A percentile compares a stretch with the other conserved stretches of the same genome.
Conservation (phyloP, 2,329 filamentous ascomycete genomes). For the Colletotrichum ledebouriae region DNA sequence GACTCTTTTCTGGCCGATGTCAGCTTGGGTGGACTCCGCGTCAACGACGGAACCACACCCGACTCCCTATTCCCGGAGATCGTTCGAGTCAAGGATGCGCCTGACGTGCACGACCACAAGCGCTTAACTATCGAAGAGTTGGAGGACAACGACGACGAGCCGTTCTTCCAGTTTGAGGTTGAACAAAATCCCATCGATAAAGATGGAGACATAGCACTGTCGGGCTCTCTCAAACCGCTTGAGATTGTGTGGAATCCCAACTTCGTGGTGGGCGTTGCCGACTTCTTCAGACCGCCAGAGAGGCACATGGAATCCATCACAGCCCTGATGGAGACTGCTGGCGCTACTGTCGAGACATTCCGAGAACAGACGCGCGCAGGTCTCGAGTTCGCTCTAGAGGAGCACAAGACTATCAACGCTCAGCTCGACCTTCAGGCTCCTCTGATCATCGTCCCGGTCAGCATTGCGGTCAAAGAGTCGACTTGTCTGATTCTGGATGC, state of each 20-base stretch:
- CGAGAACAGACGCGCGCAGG: conserved; percentile 96
- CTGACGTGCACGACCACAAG: conserved; percentile 61
- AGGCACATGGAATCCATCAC: conserved; percentile 98
- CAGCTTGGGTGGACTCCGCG: conserved; percentile 90
- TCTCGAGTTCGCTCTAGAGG: conserved; percentile 94
- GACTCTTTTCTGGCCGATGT: conserved; percentile 92
- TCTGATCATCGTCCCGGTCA: conserved; percentile 95
- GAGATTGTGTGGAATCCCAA: conserved; percentile 98
- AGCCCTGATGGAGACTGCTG: conserved; percentile 94
- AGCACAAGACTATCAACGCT: conserved; percentile 98
- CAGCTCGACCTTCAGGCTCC: conserved; percentile 96
- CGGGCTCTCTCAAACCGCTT: conserved; percentile 91
- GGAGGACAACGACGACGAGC: conserved; percentile 69
- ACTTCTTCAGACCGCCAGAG: conserved; percentile 97
- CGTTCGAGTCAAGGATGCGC: conserved; percentile 92
- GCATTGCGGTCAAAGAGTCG: conserved; percentile 83
- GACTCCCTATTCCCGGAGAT: conserved; percentile 95
- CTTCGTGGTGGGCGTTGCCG: conserved; percentile 89
- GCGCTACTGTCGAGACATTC: conserved; percentile 94
- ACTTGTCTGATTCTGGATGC: conserved; percentile 96
- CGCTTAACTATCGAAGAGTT: conserved; percentile 68
- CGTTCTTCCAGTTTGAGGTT: conserved; percentile 92
- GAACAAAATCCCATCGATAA: conserved; percentile 96
- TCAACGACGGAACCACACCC: conserved; percentile 95
- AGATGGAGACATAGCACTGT: conserved; percentile 90